phyloP scores from a whole-genome alignment of 257 asterid species.

The Sherardia arvensis region DNA sequence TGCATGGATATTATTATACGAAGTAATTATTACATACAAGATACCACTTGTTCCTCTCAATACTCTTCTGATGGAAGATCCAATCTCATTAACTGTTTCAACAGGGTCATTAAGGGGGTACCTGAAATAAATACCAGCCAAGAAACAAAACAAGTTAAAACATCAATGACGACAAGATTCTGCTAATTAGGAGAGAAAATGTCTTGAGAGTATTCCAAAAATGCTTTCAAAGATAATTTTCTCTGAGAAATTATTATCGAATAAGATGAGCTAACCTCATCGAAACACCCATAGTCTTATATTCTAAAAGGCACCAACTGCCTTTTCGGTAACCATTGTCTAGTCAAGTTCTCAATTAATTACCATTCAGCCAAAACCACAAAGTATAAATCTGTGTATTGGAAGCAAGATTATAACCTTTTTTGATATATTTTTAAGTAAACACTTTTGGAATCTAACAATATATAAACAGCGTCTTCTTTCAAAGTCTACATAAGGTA shows the following conservation, averaged over 20 bases:
- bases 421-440: no score
- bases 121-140: slow-evolving; percentile 37
- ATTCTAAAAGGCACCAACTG: background rate
- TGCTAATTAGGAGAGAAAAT: background rate
- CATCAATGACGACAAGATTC: slow-evolving; percentile 5
- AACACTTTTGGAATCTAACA: background rate
- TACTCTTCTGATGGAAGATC: slow-evolving; percentile 73
- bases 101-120: slow-evolving; percentile 95
- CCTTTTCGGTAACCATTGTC: background rate
- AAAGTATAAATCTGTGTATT: background rate
- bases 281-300: background rate
- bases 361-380: background rate
- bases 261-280: no score
- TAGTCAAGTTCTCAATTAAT: background rate
- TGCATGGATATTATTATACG: background rate
- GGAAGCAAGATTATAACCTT: background rate
- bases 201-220: background rate
- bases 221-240: background rate
- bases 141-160: slow-evolving; percentile 11
- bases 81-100: slow-evolving; percentile 71
- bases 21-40: slow-evolving; percentile 42
- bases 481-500: slow-evolving; percentile 1
- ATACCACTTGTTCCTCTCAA: slow-evolving; percentile 99
- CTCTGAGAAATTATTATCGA: background rate
- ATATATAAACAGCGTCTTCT: background rate